These are phyloP conservation scores for Chlorella sp. DNA, from an alignment of 139 green algal genomes.

Conservation along the genomic window DNA sequence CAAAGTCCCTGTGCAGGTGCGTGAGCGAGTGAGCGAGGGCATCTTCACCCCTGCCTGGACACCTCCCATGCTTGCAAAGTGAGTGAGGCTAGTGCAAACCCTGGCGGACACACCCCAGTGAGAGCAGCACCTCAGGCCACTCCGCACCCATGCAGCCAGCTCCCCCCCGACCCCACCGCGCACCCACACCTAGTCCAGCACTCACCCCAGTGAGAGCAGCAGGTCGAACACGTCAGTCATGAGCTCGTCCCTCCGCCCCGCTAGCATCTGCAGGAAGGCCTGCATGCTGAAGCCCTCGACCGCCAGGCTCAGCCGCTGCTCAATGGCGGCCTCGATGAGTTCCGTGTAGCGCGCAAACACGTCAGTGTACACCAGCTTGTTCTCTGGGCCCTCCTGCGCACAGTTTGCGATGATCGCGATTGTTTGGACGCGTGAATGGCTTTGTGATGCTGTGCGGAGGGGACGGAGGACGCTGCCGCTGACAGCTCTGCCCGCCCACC, in stretches of 20 bases:
- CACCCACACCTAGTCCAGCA: background rate
- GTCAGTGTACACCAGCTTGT: constrained; percentile 41
- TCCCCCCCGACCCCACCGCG: background rate
- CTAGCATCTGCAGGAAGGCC: constrained; percentile 27
- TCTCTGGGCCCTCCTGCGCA: constrained; percentile 40
- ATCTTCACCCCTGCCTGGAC: no score
- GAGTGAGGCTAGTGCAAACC: no score
- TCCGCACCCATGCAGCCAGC: background rate
- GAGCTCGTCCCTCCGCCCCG: constrained; percentile 31
- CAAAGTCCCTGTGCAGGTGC: constrained; percentile 45
- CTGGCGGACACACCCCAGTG: no score
- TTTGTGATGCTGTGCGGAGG: no score
- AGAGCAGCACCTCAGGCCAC: no score
- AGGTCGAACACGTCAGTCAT: constrained; percentile 48
- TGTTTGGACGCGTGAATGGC: no score
- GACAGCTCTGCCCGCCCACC: no score
- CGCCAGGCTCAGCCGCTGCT: constrained; percentile 9
- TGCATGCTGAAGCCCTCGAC: constrained; percentile 34
- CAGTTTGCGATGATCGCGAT: no score
- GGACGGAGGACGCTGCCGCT: no score
- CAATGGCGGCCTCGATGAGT: constrained; percentile 30
- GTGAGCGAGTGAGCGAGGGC: no score
- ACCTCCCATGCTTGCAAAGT: no score
- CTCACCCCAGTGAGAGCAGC: constrained; percentile 28
- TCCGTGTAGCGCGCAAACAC: constrained; percentile 28